phyloP scores from a whole-genome alignment of 2,329 filamentous ascomycete genomes.

The Microdochium trichocladiopsis region DNA sequence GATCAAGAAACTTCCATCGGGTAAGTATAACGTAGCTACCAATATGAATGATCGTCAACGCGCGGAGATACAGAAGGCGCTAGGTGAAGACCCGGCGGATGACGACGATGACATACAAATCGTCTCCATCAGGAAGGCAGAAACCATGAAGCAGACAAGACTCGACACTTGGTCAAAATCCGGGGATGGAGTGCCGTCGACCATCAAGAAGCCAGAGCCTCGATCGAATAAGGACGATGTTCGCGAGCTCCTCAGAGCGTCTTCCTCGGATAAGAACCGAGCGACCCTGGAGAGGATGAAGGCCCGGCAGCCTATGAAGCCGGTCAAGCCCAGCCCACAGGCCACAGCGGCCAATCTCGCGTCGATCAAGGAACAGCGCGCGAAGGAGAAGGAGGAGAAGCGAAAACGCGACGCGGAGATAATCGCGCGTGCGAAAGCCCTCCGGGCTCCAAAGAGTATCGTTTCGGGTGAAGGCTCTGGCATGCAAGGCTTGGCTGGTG shows the following conservation, averaged over 20 bases:
- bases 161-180: slow-evolving; percentile 58
- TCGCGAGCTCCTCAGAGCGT: slow-evolving; percentile 33
- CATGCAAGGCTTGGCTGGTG: slow-evolving; percentile 58
- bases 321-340: slow-evolving; percentile 18
- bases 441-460: slow-evolving; percentile 41
- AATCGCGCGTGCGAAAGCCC: slow-evolving; percentile 62
- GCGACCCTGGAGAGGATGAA: slow-evolving; percentile 39
- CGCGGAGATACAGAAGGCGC: slow-evolving; percentile 65
- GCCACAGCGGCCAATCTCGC: slow-evolving; percentile 31
- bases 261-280: slow-evolving; percentile 34
- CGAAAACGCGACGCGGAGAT: slow-evolving; percentile 64
- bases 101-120: slow-evolving; percentile 41
- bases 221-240: slow-evolving; percentile 39
- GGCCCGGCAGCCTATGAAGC: slow-evolving; percentile 19
- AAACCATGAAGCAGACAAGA: slow-evolving; percentile 47
- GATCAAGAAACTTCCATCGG: slow-evolving; percentile 51
- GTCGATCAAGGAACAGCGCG: slow-evolving; percentile 66
- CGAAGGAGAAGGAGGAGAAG: slow-evolving; percentile 68
- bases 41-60: slow-evolving; percentile 79
- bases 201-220: slow-evolving; percentile 11
- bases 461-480: slow-evolving; percentile 76
- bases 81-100: slow-evolving; percentile 49
- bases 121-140: slow-evolving; percentile 29
- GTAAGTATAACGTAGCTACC: slow-evolving; percentile 58
- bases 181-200: slow-evolving; percentile 22